Evolutionary conservation across 768 basidiomycete genomes (phyloP), one percentile per base, ranked within the genome.

Genomic region (Amanita pseudoporphyria): DNA sequence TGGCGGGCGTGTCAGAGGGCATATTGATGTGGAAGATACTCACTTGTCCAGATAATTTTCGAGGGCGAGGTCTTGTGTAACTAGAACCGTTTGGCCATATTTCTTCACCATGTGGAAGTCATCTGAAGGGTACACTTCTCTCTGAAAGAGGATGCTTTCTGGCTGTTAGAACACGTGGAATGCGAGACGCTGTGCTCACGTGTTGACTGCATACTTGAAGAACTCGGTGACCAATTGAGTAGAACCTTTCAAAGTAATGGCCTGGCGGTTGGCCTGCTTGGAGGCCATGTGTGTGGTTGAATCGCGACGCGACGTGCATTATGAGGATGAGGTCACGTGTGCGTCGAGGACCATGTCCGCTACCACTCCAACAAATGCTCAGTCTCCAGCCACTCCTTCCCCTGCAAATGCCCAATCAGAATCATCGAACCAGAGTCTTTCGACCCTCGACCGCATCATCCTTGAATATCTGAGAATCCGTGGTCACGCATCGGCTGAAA

Each of bases 31-130:
- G 28, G 24, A 36, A 49, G 19, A 43, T 16, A 65, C 49, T 24
- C 56, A 86, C 87, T 79, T 79, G 48, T 87, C 82, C n/a, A 98
- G 77, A 61, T 99, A 98, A 61, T 85, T 89, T 62, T 97, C 91
- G 42, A 99, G 70, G 3, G 87, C 86, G 41, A 93, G 81, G 57
- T 99, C 95, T 56, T 93, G 87, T 1, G 94, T 96, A 6, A 97
- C 86, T 21, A 98, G 76, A 46, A 99, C 88, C 0, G 91, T 93
- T 61, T 98, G 84, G 0, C 96, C 95, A 57, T 97, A 99, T 65
- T 98, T 99, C 67, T 98, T 99, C 52, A 99, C 95, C 90, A 96
- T 94, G 62, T 91, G 87, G 64, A 99, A 99, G 70, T 99, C 96
- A 65, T 98, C 96, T 0, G 90, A 84, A 2, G 96, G 96, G 64